Evolutionary conservation across 768 basidiomycete genomes (phyloP), one percentile per base, ranked within the genome.

Genomic region (Trametes cingulata): DNA sequence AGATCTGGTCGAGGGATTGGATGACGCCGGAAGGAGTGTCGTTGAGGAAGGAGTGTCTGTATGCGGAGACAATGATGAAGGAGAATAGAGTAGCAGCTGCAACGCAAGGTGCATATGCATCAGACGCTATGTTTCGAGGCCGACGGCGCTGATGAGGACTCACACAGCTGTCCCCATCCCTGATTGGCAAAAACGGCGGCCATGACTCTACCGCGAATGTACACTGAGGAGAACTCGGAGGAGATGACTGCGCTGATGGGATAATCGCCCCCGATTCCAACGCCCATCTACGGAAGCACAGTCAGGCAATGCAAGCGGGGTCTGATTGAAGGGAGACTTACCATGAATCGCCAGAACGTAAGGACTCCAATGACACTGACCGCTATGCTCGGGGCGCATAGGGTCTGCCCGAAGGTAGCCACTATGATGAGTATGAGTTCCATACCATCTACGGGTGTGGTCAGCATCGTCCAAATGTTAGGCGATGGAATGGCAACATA

Each of bases 21-120:
- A 77, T 70, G 50, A 78, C 58, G 64, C 36, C 75, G 73, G 42
- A 71, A 66, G 36, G 79, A 48, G 19, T 77, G 51, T 77, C 73
- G 35, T 82, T 61, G 33, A 90, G 75, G 58, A 85, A 81, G 4
- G 79, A 65, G 52, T 70, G 67, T 75, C 92, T 94, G 83, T 85
- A 93, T 1, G 87, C 90, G 45, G 78, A 63, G 24, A 86, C 82
- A 51, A 87, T 74, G 63, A 91, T 78, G 67, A 88, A 68, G n/a
- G 85, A 83, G 40, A 94, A 79, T 43, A 95, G 70, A 33, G 86
- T 83, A 49, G 91, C 87, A 54, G 80, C 85, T 87, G 56, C 42
- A n/a, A 43, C 62, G 74, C 73, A 60, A 76, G 67, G 59, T n/a
- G 45, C n/a, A 25, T 33, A 37, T 67, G 7, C 40, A 17, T 19